These are phyloP conservation scores for Dalbergia cultrata DNA, from an alignment of 306 rosid genomes.

Conservation along the genomic window DNA sequence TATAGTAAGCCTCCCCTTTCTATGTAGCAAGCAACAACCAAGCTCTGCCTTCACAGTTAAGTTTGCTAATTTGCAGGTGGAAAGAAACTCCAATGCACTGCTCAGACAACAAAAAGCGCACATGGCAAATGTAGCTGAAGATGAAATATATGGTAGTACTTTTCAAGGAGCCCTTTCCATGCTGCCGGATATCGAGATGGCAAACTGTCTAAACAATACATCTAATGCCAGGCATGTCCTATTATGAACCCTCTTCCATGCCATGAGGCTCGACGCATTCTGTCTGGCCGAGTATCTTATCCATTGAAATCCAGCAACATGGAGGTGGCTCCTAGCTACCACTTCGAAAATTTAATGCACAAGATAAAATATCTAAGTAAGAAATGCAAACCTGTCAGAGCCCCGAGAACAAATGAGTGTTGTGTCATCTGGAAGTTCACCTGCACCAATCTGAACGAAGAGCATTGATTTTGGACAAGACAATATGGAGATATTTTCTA, in stretches of 20 bases:
- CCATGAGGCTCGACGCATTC: conserved; percentile 25
- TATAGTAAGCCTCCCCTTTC: conserved; percentile 85
- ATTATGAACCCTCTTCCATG: conserved; percentile 16
- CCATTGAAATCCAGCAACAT: conserved; percentile 54
- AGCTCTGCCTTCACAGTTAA: conserved; percentile 93
- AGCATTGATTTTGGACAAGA: conserved; percentile 43
- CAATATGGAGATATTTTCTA: conserved; percentile 19
- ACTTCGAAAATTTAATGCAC: conserved; percentile 34
- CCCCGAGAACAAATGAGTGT: conserved; percentile 82
- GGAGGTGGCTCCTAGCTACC: conserved; percentile 45
- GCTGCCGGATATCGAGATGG: conserved; percentile 47
- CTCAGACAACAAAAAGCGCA: conserved; percentile 53
- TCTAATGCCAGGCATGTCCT: conserved; percentile 12
- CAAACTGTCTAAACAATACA: not conserved
- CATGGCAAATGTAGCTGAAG: conserved; percentile 48
- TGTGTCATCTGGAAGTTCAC: conserved; percentile 95
- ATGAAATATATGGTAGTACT: conserved; percentile 21
- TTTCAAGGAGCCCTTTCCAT: conserved; percentile 37
- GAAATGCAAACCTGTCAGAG: conserved; percentile 81
- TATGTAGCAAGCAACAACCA: conserved; percentile 93
- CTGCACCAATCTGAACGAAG: conserved; percentile 90
- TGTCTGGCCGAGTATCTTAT: conserved; percentile 24
- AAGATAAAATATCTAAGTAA: conserved; percentile 31
- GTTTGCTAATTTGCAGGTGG: conserved; percentile 89
- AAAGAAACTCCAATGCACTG: conserved; percentile 94